Conservation (phyloP, 805 yeast species). For the Cyberlindnera americana region DNA sequence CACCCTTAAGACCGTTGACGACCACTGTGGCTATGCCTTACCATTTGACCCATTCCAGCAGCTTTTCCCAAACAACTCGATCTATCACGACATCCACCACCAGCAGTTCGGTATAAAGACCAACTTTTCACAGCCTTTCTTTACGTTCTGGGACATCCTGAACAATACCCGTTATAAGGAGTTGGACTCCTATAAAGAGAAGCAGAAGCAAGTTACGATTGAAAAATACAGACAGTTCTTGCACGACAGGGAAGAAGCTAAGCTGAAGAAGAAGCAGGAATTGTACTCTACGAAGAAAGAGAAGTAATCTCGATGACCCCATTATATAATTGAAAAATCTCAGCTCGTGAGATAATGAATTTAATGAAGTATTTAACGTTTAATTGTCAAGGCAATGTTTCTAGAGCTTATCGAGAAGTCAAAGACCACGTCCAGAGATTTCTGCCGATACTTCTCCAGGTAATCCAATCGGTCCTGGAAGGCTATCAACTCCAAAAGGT, state of each 20-base stretch:
- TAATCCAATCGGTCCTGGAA: conserved; percentile 6
- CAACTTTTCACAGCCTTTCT: conserved; percentile 94
- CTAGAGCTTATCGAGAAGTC: conserved; percentile 10
- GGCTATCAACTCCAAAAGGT: conserved; percentile 5
- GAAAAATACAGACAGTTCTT: conserved; percentile 60
- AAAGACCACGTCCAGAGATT: conserved; percentile 1
- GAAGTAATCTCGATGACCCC: neutral
- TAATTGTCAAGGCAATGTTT: conserved; percentile 4
- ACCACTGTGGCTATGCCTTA: conserved; percentile 95
- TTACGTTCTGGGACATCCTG: conserved; percentile 84
- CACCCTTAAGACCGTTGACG: conserved; percentile 95
- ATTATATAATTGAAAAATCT: neutral
- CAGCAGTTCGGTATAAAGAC: conserved; percentile 93
- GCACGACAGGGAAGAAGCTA: conserved; percentile 34
- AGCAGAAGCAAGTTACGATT: conserved; percentile 66
- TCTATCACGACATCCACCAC: conserved; percentile 96
- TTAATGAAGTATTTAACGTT: neutral
- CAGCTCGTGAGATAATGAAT: no score
- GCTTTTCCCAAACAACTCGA: conserved; percentile 90
- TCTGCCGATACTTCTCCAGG: neutral
- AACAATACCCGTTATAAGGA: conserved; percentile 70
- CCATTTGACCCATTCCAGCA: conserved; percentile 91
- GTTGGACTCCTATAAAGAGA: conserved; percentile 57
- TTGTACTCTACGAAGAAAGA: conserved; percentile 9
- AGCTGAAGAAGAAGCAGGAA: conserved; percentile 26